Percentiles rank a stretch among this genome's conserved stretches.
Conservation (phyloP, 805 yeast species). For the Candida orba region DNA sequence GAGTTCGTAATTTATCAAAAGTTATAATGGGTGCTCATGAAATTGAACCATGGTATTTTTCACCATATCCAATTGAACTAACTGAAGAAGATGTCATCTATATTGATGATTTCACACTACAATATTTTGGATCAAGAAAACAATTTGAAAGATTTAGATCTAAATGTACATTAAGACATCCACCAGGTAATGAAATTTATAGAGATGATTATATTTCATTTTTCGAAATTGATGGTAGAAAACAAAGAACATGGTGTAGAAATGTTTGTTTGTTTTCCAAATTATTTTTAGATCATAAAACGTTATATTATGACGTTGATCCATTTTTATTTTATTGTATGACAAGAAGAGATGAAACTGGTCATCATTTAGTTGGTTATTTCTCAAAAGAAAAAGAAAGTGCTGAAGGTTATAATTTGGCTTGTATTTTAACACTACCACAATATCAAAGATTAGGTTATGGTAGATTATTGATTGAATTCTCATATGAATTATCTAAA, state of each 20-base stretch:
- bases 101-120: constrained; percentile 85
- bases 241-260: constrained; percentile 96
- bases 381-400: constrained; percentile 96
- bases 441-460: constrained; percentile 94
- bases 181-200: constrained; percentile 97
- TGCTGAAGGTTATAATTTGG: constrained; percentile 92
- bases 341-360: constrained; percentile 83
- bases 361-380: constrained; percentile 94
- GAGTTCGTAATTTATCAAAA: constrained; percentile 75
- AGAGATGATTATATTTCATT: constrained; percentile 89
- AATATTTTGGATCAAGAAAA: constrained; percentile 80
- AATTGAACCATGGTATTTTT: constrained; percentile 98
- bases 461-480: constrained; percentile 87
- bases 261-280: constrained; percentile 87
- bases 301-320: constrained; percentile 95
- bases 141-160: constrained; percentile 89
- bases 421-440: constrained; percentile 93
- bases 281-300: constrained; percentile 89
- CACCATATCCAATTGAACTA: constrained; percentile 92
- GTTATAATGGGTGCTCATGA: constrained; percentile 84
- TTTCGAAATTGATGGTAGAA: constrained; percentile 95
- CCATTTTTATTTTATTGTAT: constrained; percentile 94
- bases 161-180: constrained; percentile 86
- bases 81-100: constrained; percentile 88
- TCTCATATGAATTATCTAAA: constrained; percentile 84